These are phyloP conservation scores for Alternaria tenuissima DNA, from an alignment of 2,329 filamentous ascomycete species.

Conservation along the genomic window DNA sequence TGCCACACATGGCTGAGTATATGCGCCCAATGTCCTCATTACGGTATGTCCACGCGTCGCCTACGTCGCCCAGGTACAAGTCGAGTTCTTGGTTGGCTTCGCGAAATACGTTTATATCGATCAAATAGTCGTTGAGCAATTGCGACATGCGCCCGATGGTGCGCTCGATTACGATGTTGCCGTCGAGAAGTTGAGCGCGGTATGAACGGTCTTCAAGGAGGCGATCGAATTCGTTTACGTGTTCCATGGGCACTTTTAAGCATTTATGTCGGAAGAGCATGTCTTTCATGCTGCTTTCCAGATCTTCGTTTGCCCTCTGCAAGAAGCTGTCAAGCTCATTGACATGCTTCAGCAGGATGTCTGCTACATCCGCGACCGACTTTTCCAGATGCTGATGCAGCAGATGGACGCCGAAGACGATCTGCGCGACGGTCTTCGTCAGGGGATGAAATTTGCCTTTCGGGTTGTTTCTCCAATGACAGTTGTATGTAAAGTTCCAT, in stretches of 20 bases:
- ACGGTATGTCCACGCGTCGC: slow-evolving; percentile 66
- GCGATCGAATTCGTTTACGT: slow-evolving; percentile 81
- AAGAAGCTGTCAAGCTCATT: slow-evolving; percentile 93
- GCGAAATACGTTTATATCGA: slow-evolving; percentile 81
- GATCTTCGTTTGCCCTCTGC: slow-evolving; percentile 84
- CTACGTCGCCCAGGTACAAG: slow-evolving; percentile 74
- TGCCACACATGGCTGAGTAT: slow-evolving; percentile 89
- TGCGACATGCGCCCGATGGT: slow-evolving; percentile 81
- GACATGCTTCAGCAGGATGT: slow-evolving; percentile 89
- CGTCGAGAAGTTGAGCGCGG: slow-evolving; percentile 80
- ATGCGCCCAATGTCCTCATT: slow-evolving; percentile 72
- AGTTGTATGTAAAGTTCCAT: slow-evolving; percentile 74
- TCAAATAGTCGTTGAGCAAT: slow-evolving; percentile 77
- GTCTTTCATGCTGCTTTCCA: slow-evolving; percentile 79
- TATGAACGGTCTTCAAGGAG: slow-evolving; percentile 89
- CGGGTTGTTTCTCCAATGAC: slow-evolving; percentile 77
- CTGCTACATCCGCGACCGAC: slow-evolving; percentile 85
- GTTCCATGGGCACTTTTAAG: slow-evolving; percentile 82
- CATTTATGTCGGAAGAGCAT: slow-evolving; percentile 75
- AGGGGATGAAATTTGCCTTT: slow-evolving; percentile 85
- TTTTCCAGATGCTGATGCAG: slow-evolving; percentile 86
- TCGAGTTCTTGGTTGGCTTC: slow-evolving; percentile 79
- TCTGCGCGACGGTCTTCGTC: slow-evolving; percentile 88
- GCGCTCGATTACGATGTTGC: slow-evolving; percentile 91
- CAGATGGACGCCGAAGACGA: slow-evolving; percentile 91